Base-by-base conservation (phyloP, 1,284 basidiomycete species). In the Apiotrichum akiyoshidainum region DNA sequence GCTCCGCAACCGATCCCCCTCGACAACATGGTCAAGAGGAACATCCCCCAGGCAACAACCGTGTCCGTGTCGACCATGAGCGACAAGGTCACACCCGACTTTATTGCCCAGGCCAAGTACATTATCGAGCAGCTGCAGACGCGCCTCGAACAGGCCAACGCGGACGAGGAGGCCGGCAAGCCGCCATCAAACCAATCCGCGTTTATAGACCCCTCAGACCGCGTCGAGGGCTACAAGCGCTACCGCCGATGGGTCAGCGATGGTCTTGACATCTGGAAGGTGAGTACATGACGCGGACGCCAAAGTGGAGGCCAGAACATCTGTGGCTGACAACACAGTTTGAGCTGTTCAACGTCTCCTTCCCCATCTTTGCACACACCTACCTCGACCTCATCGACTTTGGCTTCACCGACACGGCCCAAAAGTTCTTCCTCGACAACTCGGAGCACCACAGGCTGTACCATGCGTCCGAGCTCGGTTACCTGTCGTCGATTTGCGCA, bases 361-460 rank as follows among this genome's bases (percentile, higher is more conserved):
- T 94, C 70, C 96, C 96, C 5, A 89, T 99, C 62, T 99, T 98
- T 74, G 92, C 90, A 45, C 93, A 99, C 78, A 96, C 96, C 70
- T 98, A 95, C 77, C 83, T 99, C 39, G 94, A 98, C 74, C 83
- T 99, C 50, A 87, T 98, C 55, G 87, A 93, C 69, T 86, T 88
- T 62, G 92, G 91, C 5, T 92, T 90, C 76, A 88, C 89, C 66
- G 88, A 92, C 67, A 89, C 92, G 89, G 92, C 90, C 16, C 82
- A 87, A 34, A 82, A 83, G 44, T 93, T 97, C 78, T 91, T 86
- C 76, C 76, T 82, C 17, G 83, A 83, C 4, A 90, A 92, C 71
- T 85, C 88, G 5, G 77, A 82, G 2, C 86, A 87, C 1, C 82
- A 96, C 61, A 81, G 84, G n/a, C 77, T 85, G 0, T 80, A 83